phyloP scores from a whole-genome alignment of 768 basidiomycete species.

The Leccinum pellstonianum region DNA sequence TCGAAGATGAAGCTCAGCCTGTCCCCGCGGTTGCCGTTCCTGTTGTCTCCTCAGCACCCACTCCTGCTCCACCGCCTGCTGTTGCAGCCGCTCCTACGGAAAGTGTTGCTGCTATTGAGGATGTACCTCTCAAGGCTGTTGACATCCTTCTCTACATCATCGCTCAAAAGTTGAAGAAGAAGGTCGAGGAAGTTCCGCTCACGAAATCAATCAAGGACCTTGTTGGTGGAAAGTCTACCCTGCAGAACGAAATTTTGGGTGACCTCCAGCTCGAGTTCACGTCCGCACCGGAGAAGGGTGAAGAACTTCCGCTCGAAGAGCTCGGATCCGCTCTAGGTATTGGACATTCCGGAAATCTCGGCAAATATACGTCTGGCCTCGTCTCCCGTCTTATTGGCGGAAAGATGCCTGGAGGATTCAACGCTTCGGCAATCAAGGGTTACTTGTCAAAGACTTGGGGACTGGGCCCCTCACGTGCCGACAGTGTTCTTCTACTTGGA shows the following conservation, averaged over 20 bases:
- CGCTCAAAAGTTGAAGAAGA: constrained; percentile 98
- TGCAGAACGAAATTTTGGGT: constrained; percentile 98
- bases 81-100: constrained; percentile 51
- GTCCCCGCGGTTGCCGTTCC: constrained; percentile 32
- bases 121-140: constrained; percentile 86
- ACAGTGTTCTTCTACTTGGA: constrained; percentile 86
- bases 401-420: constrained; percentile 99
- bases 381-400: constrained; percentile 89
- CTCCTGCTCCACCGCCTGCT: constrained; percentile 42
- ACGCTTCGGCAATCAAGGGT: constrained; percentile 83
- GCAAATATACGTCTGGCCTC: constrained; percentile 91
- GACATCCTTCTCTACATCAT: constrained; percentile 88
- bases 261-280: constrained; percentile 94
- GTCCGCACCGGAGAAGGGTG: constrained; percentile 96
- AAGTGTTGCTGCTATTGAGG: constrained; percentile 75
- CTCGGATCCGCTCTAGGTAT: constrained; percentile 80
- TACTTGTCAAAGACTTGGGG: constrained; percentile 95
- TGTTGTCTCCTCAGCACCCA: constrained; percentile 39
- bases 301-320: constrained; percentile 95
- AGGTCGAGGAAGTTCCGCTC: constrained; percentile 81
- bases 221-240: constrained; percentile 96
- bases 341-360: constrained; percentile 83
- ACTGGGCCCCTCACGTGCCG: constrained; percentile 85
- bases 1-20: constrained; percentile 74
- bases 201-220: constrained; percentile 98